Percentiles rank a stretch among this genome's conserved stretches.
Evolutionary conservation across 768 basidiomycete genomes (phyloP).

Genomic region (Gymnopilus junonius): DNA sequence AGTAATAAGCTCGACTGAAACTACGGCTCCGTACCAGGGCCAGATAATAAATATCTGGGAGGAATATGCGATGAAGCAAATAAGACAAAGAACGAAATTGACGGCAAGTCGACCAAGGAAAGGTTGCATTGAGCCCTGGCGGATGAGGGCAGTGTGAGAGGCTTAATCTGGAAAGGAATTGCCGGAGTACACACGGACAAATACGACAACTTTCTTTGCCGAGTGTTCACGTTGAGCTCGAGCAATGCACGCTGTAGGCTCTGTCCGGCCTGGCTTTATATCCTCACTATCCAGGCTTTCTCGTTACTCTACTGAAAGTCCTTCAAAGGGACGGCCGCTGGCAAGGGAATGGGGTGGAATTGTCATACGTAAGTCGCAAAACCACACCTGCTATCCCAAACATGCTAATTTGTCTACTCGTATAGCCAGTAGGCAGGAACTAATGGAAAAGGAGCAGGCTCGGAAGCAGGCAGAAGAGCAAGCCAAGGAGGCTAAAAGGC

Average conservation of each 20-base stretch:
- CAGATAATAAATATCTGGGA: conserved; percentile 88
- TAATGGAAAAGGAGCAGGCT: conserved; percentile 1
- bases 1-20: conserved; percentile 74
- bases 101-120: conserved; percentile 68
- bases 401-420: not conserved
- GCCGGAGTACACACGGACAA: conserved; percentile 23
- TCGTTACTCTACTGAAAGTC: conserved; percentile 14
- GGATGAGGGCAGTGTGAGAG: not conserved
- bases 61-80: conserved; percentile 87
- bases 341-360: conserved; percentile 23
- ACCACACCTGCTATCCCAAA: not conserved
- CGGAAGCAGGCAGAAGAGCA: not conserved
- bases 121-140: conserved; percentile 35
- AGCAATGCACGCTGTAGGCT: conserved; percentile 21
- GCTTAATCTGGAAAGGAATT: conserved; percentile 1
- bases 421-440: conserved; percentile 9
- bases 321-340: not conserved
- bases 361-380: conserved; percentile 36
- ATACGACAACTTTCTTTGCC: conserved; percentile 17
- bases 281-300: conserved; percentile 1
- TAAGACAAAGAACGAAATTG: conserved; percentile 69
- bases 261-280: conserved; percentile 11
- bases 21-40: conserved; percentile 87
- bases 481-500: not conserved
- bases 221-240: not conserved